Percentiles rank a stretch among this genome's conserved stretches.
phyloP scores from a whole-genome alignment of 1,139 yeast genomes.

The Diutina ranongensis region DNA sequence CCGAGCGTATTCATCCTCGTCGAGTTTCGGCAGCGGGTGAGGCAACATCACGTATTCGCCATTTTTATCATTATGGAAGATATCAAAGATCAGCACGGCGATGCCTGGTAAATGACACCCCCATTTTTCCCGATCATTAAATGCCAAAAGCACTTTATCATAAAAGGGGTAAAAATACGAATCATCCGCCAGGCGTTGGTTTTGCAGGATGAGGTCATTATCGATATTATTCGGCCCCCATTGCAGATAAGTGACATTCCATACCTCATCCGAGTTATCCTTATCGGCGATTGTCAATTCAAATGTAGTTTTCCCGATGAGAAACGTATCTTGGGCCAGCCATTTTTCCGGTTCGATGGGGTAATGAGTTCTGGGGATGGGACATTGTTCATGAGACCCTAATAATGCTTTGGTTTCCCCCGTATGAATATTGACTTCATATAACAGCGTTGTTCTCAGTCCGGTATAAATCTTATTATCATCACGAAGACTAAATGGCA shows the following conservation, averaged over 20 bases:
- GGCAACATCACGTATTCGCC: constrained; percentile 42
- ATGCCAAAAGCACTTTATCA: constrained; percentile 58
- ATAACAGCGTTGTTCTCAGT: constrained; percentile 62
- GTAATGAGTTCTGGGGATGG: constrained; percentile 4
- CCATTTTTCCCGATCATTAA: constrained; percentile 64
- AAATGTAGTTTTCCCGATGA: constrained; percentile 41
- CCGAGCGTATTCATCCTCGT: constrained; percentile 20
- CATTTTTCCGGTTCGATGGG: constrained; percentile 2
- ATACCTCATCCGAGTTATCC: constrained; percentile 43
- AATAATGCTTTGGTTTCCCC: constrained; percentile 43
- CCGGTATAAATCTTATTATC: constrained; percentile 92
- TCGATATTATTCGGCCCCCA: constrained; percentile 95
- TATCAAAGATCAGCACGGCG: constrained; percentile 65
- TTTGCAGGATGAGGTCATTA: constrained; percentile 46
- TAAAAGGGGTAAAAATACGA: constrained; percentile 77
- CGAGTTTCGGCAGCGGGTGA: constrained; percentile 46
- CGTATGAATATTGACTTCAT: constrained; percentile 59
- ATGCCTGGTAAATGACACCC: constrained; percentile 54
- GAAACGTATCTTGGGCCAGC: constrained; percentile 16
- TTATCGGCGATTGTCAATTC: constrained; percentile 42
- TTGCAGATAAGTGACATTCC: constrained; percentile 81
- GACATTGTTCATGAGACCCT: not conserved
- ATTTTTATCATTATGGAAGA: constrained; percentile 27
- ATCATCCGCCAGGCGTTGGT: constrained; percentile 48
- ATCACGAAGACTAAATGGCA: constrained; percentile 72